Evolutionary conservation across 352 stramenopile genomes (phyloP).

Genomic region (Phytopythium cucurbitacearum): DNA sequence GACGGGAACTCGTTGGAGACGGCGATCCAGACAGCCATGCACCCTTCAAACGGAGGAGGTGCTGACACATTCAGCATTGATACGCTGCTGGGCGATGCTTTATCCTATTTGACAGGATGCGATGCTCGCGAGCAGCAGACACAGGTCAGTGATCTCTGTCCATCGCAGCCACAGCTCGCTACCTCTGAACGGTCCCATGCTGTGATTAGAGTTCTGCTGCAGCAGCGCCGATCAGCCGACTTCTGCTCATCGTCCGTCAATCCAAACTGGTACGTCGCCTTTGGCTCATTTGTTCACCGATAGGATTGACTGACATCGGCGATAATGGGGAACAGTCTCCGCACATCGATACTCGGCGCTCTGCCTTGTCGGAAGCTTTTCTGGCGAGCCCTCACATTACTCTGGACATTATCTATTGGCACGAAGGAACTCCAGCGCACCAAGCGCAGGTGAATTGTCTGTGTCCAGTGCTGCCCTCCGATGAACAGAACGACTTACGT

Average conservation of each 20-base stretch:
- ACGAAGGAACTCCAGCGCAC: constrained; percentile 24
- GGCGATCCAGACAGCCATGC: constrained; percentile 15
- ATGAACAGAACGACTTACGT: neutral
- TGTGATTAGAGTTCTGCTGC: no score
- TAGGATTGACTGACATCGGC: neutral
- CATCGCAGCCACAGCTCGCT: neutral
- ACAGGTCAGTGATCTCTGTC: neutral
- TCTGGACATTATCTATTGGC: constrained; percentile 50
- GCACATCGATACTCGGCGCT: constrained; percentile 11
- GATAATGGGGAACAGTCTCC: constrained; percentile 11
- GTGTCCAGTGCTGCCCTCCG: neutral
- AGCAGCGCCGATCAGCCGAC: constrained; percentile 16
- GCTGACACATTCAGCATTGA: constrained; percentile 22
- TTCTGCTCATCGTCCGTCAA: constrained; percentile 29
- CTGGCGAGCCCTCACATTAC: constrained; percentile 22
- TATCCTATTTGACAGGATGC: constrained; percentile 18
- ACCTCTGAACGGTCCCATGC: no score
- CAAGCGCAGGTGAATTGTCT: constrained; percentile 22
- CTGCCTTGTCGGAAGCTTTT: constrained; percentile 17
- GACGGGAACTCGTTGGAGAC: constrained; percentile 15
- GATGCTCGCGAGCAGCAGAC: neutral
- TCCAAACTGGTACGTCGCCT: constrained; percentile 16
- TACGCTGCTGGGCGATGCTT: constrained; percentile 24
- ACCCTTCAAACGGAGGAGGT: constrained; percentile 1
- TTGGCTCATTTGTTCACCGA: neutral